Evolutionary conservation across 345 rosid species (phyloP).

Genomic region (Pseudoturritis turrita): DNA sequence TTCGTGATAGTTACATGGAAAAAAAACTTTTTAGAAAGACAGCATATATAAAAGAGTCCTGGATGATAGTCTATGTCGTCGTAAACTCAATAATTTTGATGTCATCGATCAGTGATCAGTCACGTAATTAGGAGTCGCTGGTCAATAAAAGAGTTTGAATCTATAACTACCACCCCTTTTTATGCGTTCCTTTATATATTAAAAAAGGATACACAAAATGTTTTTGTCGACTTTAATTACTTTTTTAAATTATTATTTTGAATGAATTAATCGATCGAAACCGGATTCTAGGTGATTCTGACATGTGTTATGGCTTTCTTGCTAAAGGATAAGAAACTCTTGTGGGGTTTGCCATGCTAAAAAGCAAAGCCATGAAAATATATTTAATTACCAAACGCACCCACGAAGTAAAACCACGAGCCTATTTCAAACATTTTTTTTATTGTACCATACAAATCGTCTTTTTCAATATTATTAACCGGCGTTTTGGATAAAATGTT

Average conservation of each 20-base stretch:
- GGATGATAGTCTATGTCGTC: not conserved
- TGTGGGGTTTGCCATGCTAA: conserved; percentile 13
- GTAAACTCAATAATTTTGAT: not conserved
- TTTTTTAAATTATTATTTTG: not conserved
- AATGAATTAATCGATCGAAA: not conserved
- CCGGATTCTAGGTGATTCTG: not conserved
- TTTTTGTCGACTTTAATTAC: not conserved
- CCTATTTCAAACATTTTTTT: not conserved
- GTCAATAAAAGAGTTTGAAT: conserved; percentile 15
- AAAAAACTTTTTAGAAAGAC: not conserved
- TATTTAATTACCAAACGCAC: not conserved
- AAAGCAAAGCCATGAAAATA: not conserved
- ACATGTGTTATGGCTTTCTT: conserved; percentile 5
- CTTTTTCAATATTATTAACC: not conserved
- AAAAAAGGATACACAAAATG: not conserved
- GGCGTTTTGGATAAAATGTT: too few relatives aligned
- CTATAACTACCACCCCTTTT: not conserved
- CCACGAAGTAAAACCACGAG: not conserved
- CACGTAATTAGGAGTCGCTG: not conserved
- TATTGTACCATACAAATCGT: not conserved
- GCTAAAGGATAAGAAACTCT: conserved; percentile 9
- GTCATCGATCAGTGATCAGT: not conserved
- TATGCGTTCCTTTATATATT: not conserved
- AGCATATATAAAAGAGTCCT: not conserved
- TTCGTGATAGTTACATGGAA: not conserved